phyloP scores from a whole-genome alignment of 202 grass and related monocot species.

The Cymbopogon flexuosus region DNA sequence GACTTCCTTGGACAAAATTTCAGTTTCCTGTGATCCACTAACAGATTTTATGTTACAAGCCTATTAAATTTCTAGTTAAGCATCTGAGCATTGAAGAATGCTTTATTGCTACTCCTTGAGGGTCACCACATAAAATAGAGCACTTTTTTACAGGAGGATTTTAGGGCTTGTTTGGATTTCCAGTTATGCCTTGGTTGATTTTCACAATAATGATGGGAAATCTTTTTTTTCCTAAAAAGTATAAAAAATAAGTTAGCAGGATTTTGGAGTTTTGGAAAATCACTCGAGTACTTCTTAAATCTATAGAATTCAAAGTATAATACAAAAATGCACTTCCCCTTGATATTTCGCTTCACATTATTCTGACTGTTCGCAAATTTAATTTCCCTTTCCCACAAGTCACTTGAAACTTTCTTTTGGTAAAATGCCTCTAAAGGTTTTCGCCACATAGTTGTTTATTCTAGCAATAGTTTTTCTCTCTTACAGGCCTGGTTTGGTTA shows the following conservation, averaged over 20 bases:
- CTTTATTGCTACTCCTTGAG: background rate
- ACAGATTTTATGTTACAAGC: background rate
- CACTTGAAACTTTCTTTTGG: background rate
- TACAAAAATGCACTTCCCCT: background rate
- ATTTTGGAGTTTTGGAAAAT: conserved; percentile 1
- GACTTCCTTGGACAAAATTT: conserved; percentile 1
- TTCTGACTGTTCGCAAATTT: conserved; percentile 1
- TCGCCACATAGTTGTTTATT: background rate
- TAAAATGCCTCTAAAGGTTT: background rate
- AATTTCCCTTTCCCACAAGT: background rate
- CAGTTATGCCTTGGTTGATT: background rate
- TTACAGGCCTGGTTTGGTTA: background rate
- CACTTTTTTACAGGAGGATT: background rate
- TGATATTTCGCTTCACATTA: background rate
- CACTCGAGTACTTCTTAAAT: background rate
- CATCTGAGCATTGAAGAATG: background rate
- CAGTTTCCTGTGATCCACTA: conserved; percentile 11
- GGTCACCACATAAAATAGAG: conserved; percentile 20
- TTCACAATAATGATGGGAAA: background rate
- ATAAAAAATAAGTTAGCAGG: background rate
- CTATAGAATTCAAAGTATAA: background rate
- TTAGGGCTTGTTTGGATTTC: background rate
- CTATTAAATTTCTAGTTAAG: background rate
- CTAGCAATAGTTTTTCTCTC: background rate
- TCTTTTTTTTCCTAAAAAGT: background rate